Evolutionary conservation across 164 flowering plant genomes (phyloP), one percentile per base, ranked within the genome.

Genomic region (Vitis amurensis): DNA sequence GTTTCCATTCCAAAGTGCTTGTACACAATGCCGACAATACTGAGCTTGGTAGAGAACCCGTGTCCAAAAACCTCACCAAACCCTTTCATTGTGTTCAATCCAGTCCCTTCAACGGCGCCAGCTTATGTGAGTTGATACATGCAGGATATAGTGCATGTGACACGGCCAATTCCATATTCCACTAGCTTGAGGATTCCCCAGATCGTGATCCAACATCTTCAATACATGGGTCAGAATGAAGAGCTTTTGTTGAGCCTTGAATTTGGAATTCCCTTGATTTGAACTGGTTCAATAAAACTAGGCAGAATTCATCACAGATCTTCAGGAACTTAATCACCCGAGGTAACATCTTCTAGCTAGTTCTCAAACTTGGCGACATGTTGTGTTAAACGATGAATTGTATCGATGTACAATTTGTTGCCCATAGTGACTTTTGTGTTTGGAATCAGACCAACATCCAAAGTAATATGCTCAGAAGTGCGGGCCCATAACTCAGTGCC

Each of bases 401-500:
- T 73, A 62, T 68, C 75, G 74, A 76, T 75, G 68, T 88, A 91
- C 31, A 86, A 60, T 59, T 75, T 81, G 64, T 68, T 59, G 64
- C 82, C 87, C 74, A 79, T 78, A 8, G 80, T 75, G 65, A 91
- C 58, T 76, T 85, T 93, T 37, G 71, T 80, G 73, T 71, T 90
- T 53, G 98, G 96, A 64, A 73, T 67, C 73, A 93, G 76, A 71
- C 94, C 90, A 67, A 92, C 90, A 74, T 95, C 98, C 55, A 95
- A 71, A 66, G 93, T 88, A 29, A 95, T 91, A 81, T 95, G 99
- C 85, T 95, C 99, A 47, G 96, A 31, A 95, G 91, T 58, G 89
- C 88, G 50, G 99, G 97, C 30, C 98, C 99, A 84, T 92, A 95
- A 69, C 98, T 98, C 69, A 95, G 80, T 50, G 78, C 91, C 73